A percentile compares a stretch with the other conserved stretches of the same genome.
phyloP scores from a whole-genome alignment of 2,329 filamentous ascomycete genomes.

The Fusarium mexicanum region DNA sequence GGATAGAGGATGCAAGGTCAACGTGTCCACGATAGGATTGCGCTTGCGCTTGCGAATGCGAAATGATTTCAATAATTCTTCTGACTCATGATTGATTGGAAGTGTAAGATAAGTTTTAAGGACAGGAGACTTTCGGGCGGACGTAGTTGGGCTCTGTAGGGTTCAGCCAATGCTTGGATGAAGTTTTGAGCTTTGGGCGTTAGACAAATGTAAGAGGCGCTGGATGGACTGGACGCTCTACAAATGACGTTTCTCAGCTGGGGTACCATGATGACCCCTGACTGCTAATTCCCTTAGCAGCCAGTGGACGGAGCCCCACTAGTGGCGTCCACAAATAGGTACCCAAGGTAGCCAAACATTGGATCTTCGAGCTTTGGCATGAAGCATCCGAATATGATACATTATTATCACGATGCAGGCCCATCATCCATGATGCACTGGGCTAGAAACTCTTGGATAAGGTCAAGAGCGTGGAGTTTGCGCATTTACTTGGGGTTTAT shows the following conservation, averaged over 20 bases:
- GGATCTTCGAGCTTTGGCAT: neutral
- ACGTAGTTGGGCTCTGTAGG: slow-evolving; percentile 15
- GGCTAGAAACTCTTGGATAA: neutral
- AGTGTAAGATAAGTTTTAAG: neutral
- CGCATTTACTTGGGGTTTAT: neutral
- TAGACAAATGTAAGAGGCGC: slow-evolving; percentile 27
- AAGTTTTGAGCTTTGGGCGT: slow-evolving; percentile 35
- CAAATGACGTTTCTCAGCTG: slow-evolving; percentile 40
- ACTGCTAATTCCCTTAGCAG: neutral
- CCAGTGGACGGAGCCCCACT: slow-evolving; percentile 14
- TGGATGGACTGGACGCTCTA: slow-evolving; percentile 18
- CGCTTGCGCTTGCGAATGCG: slow-evolving; percentile 6
- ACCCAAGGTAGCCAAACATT: neutral
- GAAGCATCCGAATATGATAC: neutral
- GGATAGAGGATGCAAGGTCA: slow-evolving; percentile 16
- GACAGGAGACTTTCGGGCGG: neutral
- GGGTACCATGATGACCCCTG: slow-evolving; percentile 25
- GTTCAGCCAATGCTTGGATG: slow-evolving; percentile 17
- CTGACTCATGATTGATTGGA: slow-evolving; percentile 18
- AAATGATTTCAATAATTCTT: slow-evolving; percentile 7
- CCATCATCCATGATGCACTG: neutral
- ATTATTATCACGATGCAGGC: neutral
- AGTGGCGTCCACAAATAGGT: neutral
- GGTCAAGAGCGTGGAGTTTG: neutral
- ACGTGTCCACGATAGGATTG: slow-evolving; percentile 9